Evolutionary conservation across 202 grass and related monocot species (phyloP), one percentile per base, ranked within the genome.

Genomic region (Sporobolus alterniflorus): DNA sequence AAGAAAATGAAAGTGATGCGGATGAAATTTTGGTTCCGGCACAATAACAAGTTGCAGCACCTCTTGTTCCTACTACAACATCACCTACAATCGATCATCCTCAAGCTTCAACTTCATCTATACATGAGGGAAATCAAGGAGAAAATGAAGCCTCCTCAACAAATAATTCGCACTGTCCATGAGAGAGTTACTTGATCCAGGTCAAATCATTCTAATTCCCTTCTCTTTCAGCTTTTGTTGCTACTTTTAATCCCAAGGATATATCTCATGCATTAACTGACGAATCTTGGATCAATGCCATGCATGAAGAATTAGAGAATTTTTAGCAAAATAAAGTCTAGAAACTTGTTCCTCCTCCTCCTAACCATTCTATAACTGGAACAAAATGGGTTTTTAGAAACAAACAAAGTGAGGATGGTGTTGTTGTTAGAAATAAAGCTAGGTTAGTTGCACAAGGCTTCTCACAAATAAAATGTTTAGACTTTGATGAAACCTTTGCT

Each of bases 401-500:
- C 4, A 78, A 78, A 20, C 20, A 67, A 43, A 68, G 47, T 41
- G 31, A 41, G 31, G 75, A 64, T 77, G 75, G 75, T 32, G 59
- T 24, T 48, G 7, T 77, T 34, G 20, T 77, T 12, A 20, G 25
- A 1, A 77, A 63, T 11, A 77, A 77, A 30, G 67, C 25, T 20
- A 29, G 24, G 3, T 30, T 71, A 25, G 67, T 79, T 54, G 46
- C 76, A 20, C 63, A 79, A 11, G 31, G 62, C 36, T 79, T 25
- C 25, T 17, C 31, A 13, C 61, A 79, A 32, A 7, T 67, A n/a
- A n/a, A 67, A 28, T 31, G 62, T 0, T 22, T 79, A 28, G 62
- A 79, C 29, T 47, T 79, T 30, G 31, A 79, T 39, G 76, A 79
- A 65, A 54, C 9, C 0, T 79, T 79, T 78, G 59, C 75, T 34